Conservation (phyloP, 2,329 filamentous ascomycete genomes). For the Sporothrix pseudoabietina region DNA sequence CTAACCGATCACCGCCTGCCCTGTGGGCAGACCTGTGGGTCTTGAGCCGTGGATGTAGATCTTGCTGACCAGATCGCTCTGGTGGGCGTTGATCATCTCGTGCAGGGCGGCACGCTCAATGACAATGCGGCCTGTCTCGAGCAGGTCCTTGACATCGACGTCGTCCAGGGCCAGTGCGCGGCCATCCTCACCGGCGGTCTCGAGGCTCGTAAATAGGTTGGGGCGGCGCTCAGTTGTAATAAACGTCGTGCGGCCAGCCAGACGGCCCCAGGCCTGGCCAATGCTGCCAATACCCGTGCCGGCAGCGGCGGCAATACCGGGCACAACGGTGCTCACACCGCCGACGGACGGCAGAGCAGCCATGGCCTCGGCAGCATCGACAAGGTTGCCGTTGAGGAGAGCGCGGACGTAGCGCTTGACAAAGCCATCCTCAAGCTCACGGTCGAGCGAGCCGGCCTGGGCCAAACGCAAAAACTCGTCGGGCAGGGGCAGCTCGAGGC, state of each 20-base stretch:
- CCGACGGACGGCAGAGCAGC: background rate
- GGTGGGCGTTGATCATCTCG: constrained; percentile 71
- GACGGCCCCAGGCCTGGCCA: constrained; percentile 67
- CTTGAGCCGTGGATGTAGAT: constrained; percentile 50
- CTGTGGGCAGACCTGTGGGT: constrained; percentile 40
- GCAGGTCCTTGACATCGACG: constrained; percentile 92
- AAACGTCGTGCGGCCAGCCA: constrained; percentile 71
- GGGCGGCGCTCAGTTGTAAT: constrained; percentile 65
- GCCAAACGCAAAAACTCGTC: constrained; percentile 51
- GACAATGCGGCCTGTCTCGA: constrained; percentile 82
- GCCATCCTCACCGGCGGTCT: constrained; percentile 65
- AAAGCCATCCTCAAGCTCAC: constrained; percentile 52
- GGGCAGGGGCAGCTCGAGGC: constrained; percentile 66
- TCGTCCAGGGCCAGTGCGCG: constrained; percentile 70
- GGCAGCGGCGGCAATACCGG: constrained; percentile 5
- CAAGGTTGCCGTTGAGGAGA: constrained; percentile 56
- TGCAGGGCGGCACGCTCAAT: constrained; percentile 81
- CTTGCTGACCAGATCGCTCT: constrained; percentile 62
- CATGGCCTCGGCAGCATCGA: background rate
- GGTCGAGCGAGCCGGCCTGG: constrained; percentile 40
- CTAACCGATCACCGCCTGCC: constrained; percentile 42
- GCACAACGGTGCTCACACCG: background rate
- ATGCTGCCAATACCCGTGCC: constrained; percentile 31
- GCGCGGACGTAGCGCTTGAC: constrained; percentile 63
- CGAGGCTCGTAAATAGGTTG: constrained; percentile 68